Evolutionary conservation across 768 basidiomycete genomes (phyloP), one percentile per base, ranked within the genome.

Genomic region (Serpula lacrymans): DNA sequence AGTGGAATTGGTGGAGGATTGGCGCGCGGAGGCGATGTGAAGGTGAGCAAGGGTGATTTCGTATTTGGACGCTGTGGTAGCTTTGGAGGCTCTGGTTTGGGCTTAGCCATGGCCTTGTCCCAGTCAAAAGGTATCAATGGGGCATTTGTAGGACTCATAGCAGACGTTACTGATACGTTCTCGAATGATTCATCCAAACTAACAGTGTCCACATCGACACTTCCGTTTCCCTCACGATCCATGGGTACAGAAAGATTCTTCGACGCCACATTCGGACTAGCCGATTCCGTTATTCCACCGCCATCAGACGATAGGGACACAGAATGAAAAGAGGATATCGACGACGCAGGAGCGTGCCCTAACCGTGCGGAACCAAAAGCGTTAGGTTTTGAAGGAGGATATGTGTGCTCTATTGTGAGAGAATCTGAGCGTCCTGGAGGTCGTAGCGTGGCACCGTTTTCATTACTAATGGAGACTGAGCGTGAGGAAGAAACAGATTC

Each of bases 271-370:
- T 38, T 39, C 0, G 46, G 34, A 37, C 38, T 46, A 11, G 37
- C 47, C 0, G 21, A 35, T 27, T 62, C 61, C n/a, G n/a, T n/a
- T 24, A 53, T 42, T 3, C 50, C 59, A 27, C 59, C 64, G 63
- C 67, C 57, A 46, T 82, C 81, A 6, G 82, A 84, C 1, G 86
- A 88, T 13, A 89, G 71, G 2, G 87, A 89, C 18, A 89, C 83
- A 2, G 87, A 88, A 51, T 88, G 85, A 46, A 90, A 88, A 21
- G 87, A 89, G 3, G 87, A 88, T 27, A 87, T 74, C 34, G 87
- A 89, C 1, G 84, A 85, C 3, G 73, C 74, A 4, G 77, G 73
- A 4, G 67, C 73, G 55, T 88, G 85, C 29, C 70, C 67, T 13
- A 60, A 45, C 29, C 55, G 58, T 44, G 48, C 49, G 29, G 53